Conservation (phyloP, 495 filamentous ascomycete species). For the Peziza echinospora region DNA sequence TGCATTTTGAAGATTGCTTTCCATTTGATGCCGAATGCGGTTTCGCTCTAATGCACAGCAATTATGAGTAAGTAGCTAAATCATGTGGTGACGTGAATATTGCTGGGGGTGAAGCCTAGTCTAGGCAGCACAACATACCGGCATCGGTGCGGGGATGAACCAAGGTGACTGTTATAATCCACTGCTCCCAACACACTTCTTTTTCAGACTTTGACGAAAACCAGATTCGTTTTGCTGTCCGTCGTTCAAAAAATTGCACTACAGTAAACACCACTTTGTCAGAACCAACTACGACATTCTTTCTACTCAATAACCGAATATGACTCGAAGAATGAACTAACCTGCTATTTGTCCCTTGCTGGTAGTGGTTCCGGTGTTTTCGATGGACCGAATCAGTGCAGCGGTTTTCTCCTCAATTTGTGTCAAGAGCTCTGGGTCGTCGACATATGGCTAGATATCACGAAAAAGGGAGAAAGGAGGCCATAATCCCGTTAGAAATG, state of each 20-base stretch:
- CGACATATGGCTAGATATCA: constrained; percentile 44
- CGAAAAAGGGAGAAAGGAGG: no score
- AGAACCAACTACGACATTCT: no score
- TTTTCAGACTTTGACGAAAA: constrained; percentile 60
- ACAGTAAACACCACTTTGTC: no score
- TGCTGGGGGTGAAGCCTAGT: no score
- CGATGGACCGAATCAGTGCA: constrained; percentile 39
- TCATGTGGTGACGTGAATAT: no score
- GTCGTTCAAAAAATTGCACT: constrained; percentile 90
- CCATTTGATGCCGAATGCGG: constrained; percentile 74
- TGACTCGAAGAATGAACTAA: background rate
- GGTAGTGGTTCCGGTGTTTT: constrained; percentile 25
- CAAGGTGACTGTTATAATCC: constrained; percentile 79
- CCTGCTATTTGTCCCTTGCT: constrained; percentile 25
- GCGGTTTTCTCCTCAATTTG: constrained; percentile 73
- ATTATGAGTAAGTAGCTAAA: no score
- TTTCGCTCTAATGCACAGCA: constrained; percentile 68
- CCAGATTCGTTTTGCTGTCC: constrained; percentile 52
- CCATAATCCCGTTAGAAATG: no score
- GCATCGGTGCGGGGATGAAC: constrained; percentile 72
- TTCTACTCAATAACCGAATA: no score
- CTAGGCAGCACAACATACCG: constrained; percentile 34
- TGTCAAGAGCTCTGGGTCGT: constrained; percentile 75
- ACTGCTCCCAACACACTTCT: constrained; percentile 91
- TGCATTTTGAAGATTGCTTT: constrained; percentile 60